phyloP scores from a whole-genome alignment of 1,139 yeast genomes.

The Debaryomyces nepalensis region DNA sequence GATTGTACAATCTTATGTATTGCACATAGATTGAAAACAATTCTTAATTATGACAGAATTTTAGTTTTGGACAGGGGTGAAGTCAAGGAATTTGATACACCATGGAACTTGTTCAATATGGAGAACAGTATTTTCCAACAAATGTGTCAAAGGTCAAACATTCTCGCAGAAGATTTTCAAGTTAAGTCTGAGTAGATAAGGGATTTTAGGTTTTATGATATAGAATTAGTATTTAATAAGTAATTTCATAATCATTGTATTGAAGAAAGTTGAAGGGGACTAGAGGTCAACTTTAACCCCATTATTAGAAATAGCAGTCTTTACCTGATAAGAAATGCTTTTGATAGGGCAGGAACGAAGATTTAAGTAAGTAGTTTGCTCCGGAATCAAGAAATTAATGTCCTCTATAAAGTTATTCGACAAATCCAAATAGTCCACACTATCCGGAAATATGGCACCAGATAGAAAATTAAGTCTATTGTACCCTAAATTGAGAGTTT shows the following conservation, averaged over 20 bases:
- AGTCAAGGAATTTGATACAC: constrained; percentile 62
- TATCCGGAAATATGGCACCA: constrained; percentile 8
- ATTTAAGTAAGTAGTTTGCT: constrained; percentile 6
- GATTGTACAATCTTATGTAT: constrained; percentile 75
- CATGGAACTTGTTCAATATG: constrained; percentile 43
- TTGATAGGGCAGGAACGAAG: constrained; percentile 3
- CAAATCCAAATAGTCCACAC: constrained; percentile 9
- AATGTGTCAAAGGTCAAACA: constrained; percentile 62
- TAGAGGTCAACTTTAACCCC: neutral
- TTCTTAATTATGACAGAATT: constrained; percentile 65
- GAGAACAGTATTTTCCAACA: constrained; percentile 38
- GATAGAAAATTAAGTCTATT: constrained; percentile 9
- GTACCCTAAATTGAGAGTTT: constrained; percentile 6
- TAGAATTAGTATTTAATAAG: neutral
- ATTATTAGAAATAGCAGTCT: neutral
- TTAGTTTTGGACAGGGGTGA: constrained; percentile 69
- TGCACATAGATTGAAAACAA: constrained; percentile 78
- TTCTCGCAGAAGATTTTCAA: constrained; percentile 30
- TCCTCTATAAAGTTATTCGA: constrained; percentile 11
- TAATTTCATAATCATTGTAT: neutral
- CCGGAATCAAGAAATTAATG: constrained; percentile 11
- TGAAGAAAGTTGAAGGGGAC: too few species aligned
- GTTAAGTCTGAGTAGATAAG: too few species aligned
- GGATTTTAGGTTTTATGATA: constrained; percentile 2
- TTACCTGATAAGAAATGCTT: constrained; percentile 1